These are phyloP conservation scores for Candida germanica DNA, from an alignment of 805 yeast genomes.

Conservation along the genomic window DNA sequence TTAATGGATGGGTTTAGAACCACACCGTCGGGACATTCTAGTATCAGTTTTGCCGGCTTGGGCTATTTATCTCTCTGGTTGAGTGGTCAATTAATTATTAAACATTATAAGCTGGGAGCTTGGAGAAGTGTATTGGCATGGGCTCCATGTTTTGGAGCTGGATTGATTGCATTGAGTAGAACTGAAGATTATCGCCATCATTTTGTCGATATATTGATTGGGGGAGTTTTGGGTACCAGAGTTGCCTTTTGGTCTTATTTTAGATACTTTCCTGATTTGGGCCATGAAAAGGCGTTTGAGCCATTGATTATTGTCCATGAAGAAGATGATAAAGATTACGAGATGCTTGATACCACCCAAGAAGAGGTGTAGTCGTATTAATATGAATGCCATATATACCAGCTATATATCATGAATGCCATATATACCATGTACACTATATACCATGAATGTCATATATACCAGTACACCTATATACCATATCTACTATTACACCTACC, in stretches of 20 bases:
- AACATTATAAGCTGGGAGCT: conserved; percentile 49
- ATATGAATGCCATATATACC: no score
- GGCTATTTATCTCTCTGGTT: conserved; percentile 65
- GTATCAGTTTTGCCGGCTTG: conserved; percentile 65
- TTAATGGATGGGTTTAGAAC: conserved; percentile 75
- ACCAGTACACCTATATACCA: no score
- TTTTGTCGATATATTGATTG: conserved; percentile 76
- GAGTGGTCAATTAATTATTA: conserved; percentile 56
- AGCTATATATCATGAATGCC: no score
- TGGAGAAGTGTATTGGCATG: conserved; percentile 58
- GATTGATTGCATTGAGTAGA: conserved; percentile 76
- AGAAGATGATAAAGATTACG: conserved; percentile 3
- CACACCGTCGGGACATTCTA: conserved; percentile 81
- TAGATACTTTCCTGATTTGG: conserved; percentile 47
- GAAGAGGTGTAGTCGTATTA: conserved; percentile 9
- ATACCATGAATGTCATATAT: no score
- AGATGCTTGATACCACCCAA: not conserved
- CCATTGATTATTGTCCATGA: conserved; percentile 23
- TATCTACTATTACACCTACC: no score
- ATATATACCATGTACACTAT: no score
- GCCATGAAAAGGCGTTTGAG: conserved; percentile 31
- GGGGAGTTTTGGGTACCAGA: conserved; percentile 61
- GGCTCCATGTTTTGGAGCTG: conserved; percentile 65
- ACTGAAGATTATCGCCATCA: conserved; percentile 95
- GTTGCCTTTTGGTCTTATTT: conserved; percentile 59